Evolutionary conservation across 2,329 filamentous ascomycete species (phyloP), one percentile per base, ranked within the genome.

Genomic region (Teratosphaeria gauchensis): DNA sequence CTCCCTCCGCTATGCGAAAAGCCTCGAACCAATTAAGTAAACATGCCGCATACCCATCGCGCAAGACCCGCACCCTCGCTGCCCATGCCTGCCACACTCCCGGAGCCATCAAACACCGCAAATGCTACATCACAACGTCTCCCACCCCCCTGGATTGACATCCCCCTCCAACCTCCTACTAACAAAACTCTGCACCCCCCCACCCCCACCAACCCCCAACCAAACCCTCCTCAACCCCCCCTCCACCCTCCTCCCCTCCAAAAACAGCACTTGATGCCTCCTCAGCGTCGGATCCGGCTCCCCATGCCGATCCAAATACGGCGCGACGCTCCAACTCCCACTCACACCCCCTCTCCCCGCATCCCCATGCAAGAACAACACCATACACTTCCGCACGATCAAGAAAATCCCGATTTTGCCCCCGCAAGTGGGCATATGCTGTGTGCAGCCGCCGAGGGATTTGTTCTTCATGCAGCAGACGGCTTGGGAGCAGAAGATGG

Each of bases 61-160:
- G 33, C 33, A 35, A 35, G 7, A 14, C 2, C 24, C n/a, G n/a
- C n/a, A n/a, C n/a, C n/a, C n/a, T n/a, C n/a, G n/a, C n/a, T n/a
- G 24, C 24, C 24, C 24, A 28, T 28, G 24, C 33, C 33, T 7
- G 6, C 33, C 8, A 35, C n/a, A 14, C 42, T 3, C 19, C 16
- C 42, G 1, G 16, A 48, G 19, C 5, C 33, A 21, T 8, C 8
- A 48, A 28, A 28, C 24, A 28, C 24, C 24, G n/a, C n/a, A n/a
- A n/a, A n/a, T n/a, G n/a, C n/a, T n/a, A n/a, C n/a, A n/a, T 48
- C 42, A 80, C 63, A 80, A 65, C 35, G 78, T 96, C 77, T 99
- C 94, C 94, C 94, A 99, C 0, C 94, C 94, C 0, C 94, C 94
- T 67, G 90, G 96, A 71, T 99, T 99, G 52, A 96, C 90, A 73